phyloP scores from a whole-genome alignment of 75 land plant genomes.

The Cunninghamia lanceolata region DNA sequence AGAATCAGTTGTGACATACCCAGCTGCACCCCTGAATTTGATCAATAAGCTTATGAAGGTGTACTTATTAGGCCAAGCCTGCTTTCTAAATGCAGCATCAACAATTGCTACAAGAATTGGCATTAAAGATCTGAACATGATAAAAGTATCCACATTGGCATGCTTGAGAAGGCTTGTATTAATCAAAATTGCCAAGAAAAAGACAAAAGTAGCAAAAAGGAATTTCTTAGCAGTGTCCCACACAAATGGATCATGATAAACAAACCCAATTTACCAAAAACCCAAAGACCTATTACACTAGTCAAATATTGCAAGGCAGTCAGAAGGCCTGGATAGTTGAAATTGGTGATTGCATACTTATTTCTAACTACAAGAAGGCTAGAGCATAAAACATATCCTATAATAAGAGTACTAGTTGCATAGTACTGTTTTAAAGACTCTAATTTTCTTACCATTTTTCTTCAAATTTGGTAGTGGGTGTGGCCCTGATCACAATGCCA shows the following conservation, averaged over 20 bases:
- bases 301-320: conserved; percentile 82
- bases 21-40: conserved; percentile 72
- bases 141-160: conserved; percentile 93
- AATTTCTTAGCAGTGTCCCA: conserved; percentile 69
- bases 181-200: conserved; percentile 75
- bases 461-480: background rate
- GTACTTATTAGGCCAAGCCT: conserved; percentile 77
- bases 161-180: conserved; percentile 86
- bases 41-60: conserved; percentile 59
- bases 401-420: conserved; percentile 52
- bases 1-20: conserved; percentile 78
- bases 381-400: conserved; percentile 87
- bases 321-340: conserved; percentile 80
- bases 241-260: conserved; percentile 70
- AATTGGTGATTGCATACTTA: conserved; percentile 84
- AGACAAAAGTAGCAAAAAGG: conserved; percentile 69
- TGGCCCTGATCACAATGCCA: background rate
- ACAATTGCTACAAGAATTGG: conserved; percentile 86
- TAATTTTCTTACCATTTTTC: conserved; percentile 11
- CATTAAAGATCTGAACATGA: conserved; percentile 74
- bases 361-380: conserved; percentile 86
- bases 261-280: conserved; percentile 59
- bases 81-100: conserved; percentile 68
- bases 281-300: conserved; percentile 61
- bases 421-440: conserved; percentile 38